A percentile compares a stretch with the other conserved stretches of the same genome.
Conservation (phyloP, 2,329 filamentous ascomycete genomes). For the Hypoxylon sp. region DNA sequence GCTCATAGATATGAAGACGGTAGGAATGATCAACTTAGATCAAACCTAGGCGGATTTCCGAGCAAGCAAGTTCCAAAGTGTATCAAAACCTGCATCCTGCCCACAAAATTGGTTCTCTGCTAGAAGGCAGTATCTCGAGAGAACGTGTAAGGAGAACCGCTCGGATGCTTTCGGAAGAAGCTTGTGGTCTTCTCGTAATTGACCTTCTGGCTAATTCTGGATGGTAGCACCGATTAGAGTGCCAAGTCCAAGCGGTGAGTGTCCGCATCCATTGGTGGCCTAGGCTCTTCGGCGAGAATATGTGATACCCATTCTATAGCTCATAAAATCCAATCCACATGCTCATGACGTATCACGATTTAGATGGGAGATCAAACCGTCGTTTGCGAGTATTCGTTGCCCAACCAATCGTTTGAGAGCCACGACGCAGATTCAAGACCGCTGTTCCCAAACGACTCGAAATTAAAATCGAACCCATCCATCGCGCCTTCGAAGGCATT, state of each 20-base stretch:
- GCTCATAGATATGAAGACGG: not conserved
- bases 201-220: constrained; percentile 31
- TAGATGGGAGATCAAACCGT: constrained; percentile 46
- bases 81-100: not conserved
- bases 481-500: constrained; percentile 66
- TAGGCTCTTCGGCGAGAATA: not conserved
- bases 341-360: not conserved
- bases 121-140: not conserved
- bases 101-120: not conserved
- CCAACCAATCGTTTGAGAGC: constrained; percentile 55
- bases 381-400: constrained; percentile 51
- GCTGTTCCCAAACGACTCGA: constrained; percentile 60
- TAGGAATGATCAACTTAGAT: not conserved
- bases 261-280: not conserved
- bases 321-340: not conserved
- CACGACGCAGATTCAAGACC: constrained; percentile 54
- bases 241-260: constrained; percentile 23
- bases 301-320: not conserved
- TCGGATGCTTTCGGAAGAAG: not conserved
- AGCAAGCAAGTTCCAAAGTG: not conserved
- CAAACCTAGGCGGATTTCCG: not conserved
- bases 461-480: constrained; percentile 63
- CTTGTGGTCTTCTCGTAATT: constrained; percentile 13
- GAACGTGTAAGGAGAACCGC: not conserved
- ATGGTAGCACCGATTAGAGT: constrained; percentile 21